Percentiles rank a stretch among this genome's conserved stretches.
Conservation (phyloP, 2,329 filamentous ascomycete species). For the Hirsutella rhossiliensis region DNA sequence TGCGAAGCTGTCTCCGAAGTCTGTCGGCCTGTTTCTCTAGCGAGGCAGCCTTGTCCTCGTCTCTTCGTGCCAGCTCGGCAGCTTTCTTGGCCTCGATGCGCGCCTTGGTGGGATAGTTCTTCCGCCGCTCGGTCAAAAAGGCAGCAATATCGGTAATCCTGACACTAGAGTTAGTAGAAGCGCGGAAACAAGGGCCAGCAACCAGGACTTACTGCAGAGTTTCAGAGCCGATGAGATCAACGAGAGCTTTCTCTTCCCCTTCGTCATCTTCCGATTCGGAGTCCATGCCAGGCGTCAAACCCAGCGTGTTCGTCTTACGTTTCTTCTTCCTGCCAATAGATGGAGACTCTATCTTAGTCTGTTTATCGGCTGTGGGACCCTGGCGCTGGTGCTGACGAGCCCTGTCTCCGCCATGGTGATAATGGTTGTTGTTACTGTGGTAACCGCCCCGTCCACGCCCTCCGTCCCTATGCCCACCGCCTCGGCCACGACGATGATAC, state of each 20-base stretch:
- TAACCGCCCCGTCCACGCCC: slow-evolving; percentile 29
- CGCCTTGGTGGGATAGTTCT: slow-evolving; percentile 67
- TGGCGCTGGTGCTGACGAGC: slow-evolving; percentile 20
- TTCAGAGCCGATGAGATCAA: slow-evolving; percentile 42
- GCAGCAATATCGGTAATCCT: slow-evolving; percentile 59
- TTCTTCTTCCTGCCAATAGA: slow-evolving; percentile 55
- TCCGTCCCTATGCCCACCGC: slow-evolving; percentile 21
- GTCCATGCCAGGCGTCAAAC: slow-evolving; percentile 54
- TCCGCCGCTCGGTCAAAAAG: slow-evolving; percentile 72
- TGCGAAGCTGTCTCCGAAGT: slow-evolving; percentile 51
- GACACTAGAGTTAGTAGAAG: neutral
- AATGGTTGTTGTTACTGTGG: neutral
- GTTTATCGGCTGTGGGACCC: slow-evolving; percentile 7
- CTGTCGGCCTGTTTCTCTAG: slow-evolving; percentile 50
- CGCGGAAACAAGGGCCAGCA: too few species aligned
- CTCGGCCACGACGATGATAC: slow-evolving; percentile 20
- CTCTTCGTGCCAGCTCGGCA: slow-evolving; percentile 28
- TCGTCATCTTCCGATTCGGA: slow-evolving; percentile 55
- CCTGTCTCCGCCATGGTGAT: slow-evolving; percentile 29
- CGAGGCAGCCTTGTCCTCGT: slow-evolving; percentile 49
- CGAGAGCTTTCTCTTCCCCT: slow-evolving; percentile 56
- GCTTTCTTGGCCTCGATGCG: slow-evolving; percentile 53
- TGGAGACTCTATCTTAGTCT: slow-evolving; percentile 25
- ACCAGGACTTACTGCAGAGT: slow-evolving; percentile 35
- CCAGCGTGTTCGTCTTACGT: slow-evolving; percentile 59